Conservation (phyloP, 805 yeast genomes). For the Lipomyces starkeyi region DNA sequence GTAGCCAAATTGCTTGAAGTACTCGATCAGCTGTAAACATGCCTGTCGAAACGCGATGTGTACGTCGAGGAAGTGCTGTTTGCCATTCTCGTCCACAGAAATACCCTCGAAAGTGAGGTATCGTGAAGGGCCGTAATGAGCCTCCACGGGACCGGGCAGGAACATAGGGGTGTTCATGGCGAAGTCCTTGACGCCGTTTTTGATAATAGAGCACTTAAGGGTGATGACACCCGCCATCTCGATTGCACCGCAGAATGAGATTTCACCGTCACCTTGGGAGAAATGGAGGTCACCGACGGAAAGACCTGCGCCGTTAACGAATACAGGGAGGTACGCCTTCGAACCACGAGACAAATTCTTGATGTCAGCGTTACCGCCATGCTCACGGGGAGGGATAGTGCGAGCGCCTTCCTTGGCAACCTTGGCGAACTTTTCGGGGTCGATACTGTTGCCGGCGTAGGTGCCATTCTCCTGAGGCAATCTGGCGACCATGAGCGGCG, state of each 20-base stretch:
- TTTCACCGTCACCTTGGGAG: slow-evolving; percentile 61
- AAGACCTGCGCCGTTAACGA: slow-evolving; percentile 56
- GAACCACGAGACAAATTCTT: slow-evolving; percentile 58
- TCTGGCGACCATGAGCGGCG: slow-evolving; percentile 52
- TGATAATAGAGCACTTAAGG: slow-evolving; percentile 50
- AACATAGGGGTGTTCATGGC: slow-evolving; percentile 55
- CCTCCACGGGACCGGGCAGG: slow-evolving; percentile 56
- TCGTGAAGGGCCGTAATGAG: slow-evolving; percentile 56
- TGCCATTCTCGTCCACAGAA: slow-evolving; percentile 57
- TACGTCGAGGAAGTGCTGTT: slow-evolving; percentile 54
- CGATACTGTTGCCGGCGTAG: slow-evolving; percentile 51
- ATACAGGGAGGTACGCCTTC: slow-evolving; percentile 55
- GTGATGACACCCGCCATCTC: slow-evolving; percentile 59
- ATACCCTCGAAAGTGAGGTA: slow-evolving; percentile 60
- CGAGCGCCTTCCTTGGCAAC: slow-evolving; percentile 55
- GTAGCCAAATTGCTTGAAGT: slow-evolving; percentile 57
- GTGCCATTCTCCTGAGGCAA: slow-evolving; percentile 50
- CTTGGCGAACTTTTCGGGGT: slow-evolving; percentile 42
- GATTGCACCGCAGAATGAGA: slow-evolving; percentile 60
- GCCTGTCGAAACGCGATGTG: slow-evolving; percentile 59
- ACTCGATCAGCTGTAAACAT: slow-evolving; percentile 57
- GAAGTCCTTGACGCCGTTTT: slow-evolving; percentile 52
- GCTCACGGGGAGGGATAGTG: slow-evolving; percentile 55
- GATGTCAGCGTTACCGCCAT: slow-evolving; percentile 61
- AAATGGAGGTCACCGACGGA: slow-evolving; percentile 59